A percentile compares a stretch with the other conserved stretches of the same genome.
Evolutionary conservation across 2,329 filamentous ascomycete genomes (phyloP).

Genomic region (Neophaeococcomyces aloes): DNA sequence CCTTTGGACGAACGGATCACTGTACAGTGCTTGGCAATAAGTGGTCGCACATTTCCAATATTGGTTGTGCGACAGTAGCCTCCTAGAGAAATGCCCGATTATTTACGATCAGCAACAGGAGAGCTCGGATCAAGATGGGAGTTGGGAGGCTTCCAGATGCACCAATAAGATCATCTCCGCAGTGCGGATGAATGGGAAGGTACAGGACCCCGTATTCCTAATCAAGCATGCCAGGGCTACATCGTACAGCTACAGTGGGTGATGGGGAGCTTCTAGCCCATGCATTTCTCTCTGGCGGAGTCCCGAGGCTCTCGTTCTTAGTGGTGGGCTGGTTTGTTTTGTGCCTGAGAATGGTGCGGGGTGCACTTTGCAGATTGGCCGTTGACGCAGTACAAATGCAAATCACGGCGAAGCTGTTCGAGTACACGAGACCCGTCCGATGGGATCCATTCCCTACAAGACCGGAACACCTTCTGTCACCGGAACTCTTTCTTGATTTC

Average conservation of each 20-base stretch:
- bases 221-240: too few species aligned
- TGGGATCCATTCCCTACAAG: background rate
- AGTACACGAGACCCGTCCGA: background rate
- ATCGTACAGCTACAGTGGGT: background rate
- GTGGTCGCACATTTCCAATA: background rate
- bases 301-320: background rate
- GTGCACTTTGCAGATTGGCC: background rate
- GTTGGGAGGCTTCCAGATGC: too few species aligned
- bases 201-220: too few species aligned
- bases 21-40: background rate
- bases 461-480: too few species aligned
- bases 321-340: background rate
- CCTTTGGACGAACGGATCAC: background rate
- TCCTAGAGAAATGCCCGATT: background rate
- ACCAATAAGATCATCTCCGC: too few species aligned
- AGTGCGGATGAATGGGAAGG: too few species aligned
- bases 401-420: background rate
- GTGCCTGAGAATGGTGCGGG: conserved; percentile 3
- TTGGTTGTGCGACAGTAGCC: background rate
- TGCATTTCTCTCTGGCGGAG: background rate
- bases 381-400: background rate
- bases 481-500: background rate
- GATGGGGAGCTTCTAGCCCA: background rate
- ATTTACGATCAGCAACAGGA: background rate
- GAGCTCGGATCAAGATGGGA: background rate